A percentile compares a stretch with the other conserved stretches of the same genome.
phyloP scores from a whole-genome alignment of 108 stramenopile genomes.

The Nannochloropsis salina region DNA sequence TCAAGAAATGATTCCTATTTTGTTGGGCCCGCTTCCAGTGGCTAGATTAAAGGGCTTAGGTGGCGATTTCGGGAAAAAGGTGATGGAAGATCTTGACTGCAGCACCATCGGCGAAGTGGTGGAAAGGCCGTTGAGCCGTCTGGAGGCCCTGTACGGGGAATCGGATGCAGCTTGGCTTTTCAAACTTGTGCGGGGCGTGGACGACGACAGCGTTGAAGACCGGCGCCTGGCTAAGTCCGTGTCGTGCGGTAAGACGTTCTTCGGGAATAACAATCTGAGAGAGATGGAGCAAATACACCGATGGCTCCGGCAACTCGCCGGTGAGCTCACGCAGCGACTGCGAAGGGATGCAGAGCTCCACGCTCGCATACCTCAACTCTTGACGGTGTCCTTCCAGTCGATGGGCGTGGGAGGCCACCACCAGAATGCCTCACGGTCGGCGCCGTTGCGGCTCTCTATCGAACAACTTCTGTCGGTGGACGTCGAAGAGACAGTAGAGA shows the following conservation, averaged over 20 bases:
- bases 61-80: conserved; percentile 43
- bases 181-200: not conserved
- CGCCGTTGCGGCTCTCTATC: not conserved
- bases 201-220: not conserved
- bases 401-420: not conserved
- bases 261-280: not conserved
- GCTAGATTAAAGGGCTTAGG: conserved; percentile 48
- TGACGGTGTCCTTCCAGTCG: not conserved
- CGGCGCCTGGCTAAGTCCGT: not conserved
- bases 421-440: not conserved
- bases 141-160: not conserved
- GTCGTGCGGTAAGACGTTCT: not conserved
- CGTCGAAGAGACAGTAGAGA: not conserved
- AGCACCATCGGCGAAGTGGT: conserved; percentile 37
- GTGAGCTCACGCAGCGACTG: not conserved
- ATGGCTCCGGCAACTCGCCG: not conserved
- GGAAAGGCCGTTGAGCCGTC: not conserved
- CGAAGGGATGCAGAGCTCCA: not conserved
- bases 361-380: not conserved
- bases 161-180: not conserved
- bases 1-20: conserved; percentile 23
- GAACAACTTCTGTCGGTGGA: not conserved
- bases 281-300: not conserved
- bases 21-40: conserved; percentile 37
- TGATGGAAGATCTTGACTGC: conserved; percentile 44